Conservation (phyloP, 345 rosid genomes). For the Eutrema heterophyllum region DNA sequence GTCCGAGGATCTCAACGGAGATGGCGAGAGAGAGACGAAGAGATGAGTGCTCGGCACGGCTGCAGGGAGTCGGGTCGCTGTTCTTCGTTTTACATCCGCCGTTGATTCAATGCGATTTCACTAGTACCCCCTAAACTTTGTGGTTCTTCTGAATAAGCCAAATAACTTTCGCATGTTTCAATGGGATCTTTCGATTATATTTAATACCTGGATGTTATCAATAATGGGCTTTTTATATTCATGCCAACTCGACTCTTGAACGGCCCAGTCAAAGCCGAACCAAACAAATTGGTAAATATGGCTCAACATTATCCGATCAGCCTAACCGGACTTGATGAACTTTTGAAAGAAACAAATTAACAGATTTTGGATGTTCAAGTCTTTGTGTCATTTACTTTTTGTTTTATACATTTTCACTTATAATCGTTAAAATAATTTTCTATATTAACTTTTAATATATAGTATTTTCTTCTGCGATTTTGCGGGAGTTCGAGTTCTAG, state of each 20-base stretch:
- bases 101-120: conserved; percentile 1
- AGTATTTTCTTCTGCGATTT: no score
- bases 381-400: no score
- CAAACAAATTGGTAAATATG: background rate
- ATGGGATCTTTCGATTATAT: background rate
- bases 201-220: background rate
- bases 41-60: conserved; percentile 16
- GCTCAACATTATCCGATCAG: background rate
- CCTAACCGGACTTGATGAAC: no score
- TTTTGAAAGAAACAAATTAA: no score
- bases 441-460: no score
- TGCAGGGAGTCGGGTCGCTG: background rate
- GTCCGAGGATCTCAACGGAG: conserved; percentile 14
- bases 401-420: no score
- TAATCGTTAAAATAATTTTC: no score
- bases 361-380: no score
- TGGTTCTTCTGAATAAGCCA: background rate
- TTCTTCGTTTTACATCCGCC: conserved; percentile 4
- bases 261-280: background rate
- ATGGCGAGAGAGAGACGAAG: background rate
- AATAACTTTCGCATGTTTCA: background rate
- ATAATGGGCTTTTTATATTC: background rate
- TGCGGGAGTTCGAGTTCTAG: no score
- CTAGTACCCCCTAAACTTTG: background rate
- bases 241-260: background rate